These are phyloP conservation scores for Leptographium lundbergii DNA, from an alignment of 2,329 filamentous ascomycete species.

Conservation along the genomic window DNA sequence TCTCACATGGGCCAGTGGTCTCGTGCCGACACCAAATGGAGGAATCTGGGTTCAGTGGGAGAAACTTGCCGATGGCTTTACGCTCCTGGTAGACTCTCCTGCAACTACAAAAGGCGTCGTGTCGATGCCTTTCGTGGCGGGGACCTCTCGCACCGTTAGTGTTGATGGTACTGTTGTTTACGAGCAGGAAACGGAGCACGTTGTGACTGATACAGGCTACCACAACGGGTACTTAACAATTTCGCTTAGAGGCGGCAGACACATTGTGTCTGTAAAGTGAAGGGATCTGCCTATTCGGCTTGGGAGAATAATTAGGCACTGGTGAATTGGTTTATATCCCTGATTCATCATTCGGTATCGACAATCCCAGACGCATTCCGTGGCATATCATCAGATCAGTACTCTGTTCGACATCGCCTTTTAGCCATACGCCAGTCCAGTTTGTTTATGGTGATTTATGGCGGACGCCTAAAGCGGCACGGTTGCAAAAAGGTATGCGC, in stretches of 20 bases:
- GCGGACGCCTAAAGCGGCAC: not conserved
- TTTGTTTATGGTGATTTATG: not conserved
- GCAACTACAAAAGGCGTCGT: constrained; percentile 17
- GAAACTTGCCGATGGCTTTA: constrained; percentile 10
- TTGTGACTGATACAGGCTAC: constrained; percentile 16
- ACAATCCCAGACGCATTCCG: not conserved
- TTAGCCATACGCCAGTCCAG: not conserved
- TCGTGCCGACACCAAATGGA: constrained; percentile 28
- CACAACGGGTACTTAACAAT: constrained; percentile 5
- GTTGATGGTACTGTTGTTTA: constrained; percentile 13
- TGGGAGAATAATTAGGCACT: not conserved
- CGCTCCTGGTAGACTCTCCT: constrained; percentile 20
- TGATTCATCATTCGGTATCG: not conserved
- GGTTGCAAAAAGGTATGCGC: not conserved
- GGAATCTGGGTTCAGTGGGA: constrained; percentile 27
- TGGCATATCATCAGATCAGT: not conserved
- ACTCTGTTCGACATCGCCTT: not conserved
- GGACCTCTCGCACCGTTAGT: constrained; percentile 2
- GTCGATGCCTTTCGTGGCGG: constrained; percentile 12
- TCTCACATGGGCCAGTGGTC: constrained; percentile 29
- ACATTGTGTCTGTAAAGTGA: not conserved
- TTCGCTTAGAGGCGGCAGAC: constrained; percentile 5
- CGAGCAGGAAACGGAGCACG: constrained; percentile 23
- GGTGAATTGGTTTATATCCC: not conserved
- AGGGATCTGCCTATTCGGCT: not conserved